phyloP scores from a whole-genome alignment of 2,329 filamentous ascomycete species.

The Aaosphaeria arxii region DNA sequence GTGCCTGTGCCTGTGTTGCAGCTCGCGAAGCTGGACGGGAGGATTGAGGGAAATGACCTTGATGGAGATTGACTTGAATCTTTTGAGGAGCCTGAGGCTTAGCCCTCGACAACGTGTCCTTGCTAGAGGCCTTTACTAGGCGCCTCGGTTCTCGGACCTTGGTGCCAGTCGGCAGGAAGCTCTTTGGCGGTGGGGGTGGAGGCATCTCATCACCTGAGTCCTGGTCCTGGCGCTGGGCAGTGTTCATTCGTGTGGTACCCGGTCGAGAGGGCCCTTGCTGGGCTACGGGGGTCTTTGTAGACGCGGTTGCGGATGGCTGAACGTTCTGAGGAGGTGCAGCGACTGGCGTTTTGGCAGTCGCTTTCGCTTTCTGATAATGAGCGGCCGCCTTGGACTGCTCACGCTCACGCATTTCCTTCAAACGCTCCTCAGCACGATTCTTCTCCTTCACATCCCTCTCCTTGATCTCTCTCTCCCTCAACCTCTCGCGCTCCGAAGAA shows the following conservation, averaged over 20 bases:
- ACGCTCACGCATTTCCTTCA: constrained; percentile 67
- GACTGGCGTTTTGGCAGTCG: constrained; percentile 50
- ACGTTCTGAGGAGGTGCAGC: constrained; percentile 33
- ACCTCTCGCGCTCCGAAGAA: constrained; percentile 60
- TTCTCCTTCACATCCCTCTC: constrained; percentile 62
- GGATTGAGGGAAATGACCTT: constrained; percentile 25
- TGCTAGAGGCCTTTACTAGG: constrained; percentile 58
- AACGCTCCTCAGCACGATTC: constrained; percentile 59
- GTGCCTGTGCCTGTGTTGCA: constrained; percentile 41
- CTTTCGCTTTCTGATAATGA: constrained; percentile 41
- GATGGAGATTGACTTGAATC: constrained; percentile 60
- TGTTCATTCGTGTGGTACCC: constrained; percentile 22
- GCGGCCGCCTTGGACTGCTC: constrained; percentile 64
- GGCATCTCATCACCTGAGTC: constrained; percentile 54
- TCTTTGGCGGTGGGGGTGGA: constrained; percentile 59
- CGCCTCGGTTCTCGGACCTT: constrained; percentile 47
- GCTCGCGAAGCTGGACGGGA: background rate
- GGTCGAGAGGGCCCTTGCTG: constrained; percentile 29
- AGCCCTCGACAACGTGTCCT: constrained; percentile 56
- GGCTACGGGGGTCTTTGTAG: constrained; percentile 50
- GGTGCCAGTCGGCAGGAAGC: constrained; percentile 47
- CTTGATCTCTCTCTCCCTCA: constrained; percentile 56
- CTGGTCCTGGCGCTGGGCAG: constrained; percentile 31
- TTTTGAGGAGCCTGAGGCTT: constrained; percentile 62
- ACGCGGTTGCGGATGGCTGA: constrained; percentile 12